A percentile compares a stretch with the other conserved stretches of the same genome.
These are phyloP conservation scores for Luffa acutangula DNA, from an alignment of 306 rosid species.

Conservation along the genomic window DNA sequence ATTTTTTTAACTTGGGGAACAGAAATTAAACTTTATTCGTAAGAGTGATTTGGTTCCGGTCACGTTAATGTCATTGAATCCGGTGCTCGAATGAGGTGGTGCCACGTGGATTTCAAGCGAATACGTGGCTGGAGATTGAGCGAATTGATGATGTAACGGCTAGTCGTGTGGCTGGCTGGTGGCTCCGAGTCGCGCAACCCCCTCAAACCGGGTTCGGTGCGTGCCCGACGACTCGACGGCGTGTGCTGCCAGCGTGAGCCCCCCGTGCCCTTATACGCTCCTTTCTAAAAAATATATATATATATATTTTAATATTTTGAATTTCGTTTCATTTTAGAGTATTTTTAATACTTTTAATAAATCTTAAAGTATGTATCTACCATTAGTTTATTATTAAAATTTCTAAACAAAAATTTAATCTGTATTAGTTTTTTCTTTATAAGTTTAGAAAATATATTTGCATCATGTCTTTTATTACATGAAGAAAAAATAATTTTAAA, in stretches of 20 bases:
- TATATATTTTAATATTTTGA: too few species aligned
- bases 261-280: neutral
- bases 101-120: neutral
- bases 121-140: neutral
- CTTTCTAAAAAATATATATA: too few species aligned
- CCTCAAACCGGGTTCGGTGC: neutral
- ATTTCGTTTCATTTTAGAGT: too few species aligned
- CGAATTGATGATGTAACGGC: neutral
- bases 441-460: too few species aligned
- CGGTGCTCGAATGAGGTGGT: neutral
- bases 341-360: too few species aligned
- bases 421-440: too few species aligned
- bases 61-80: neutral
- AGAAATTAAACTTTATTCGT: neutral
- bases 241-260: neutral
- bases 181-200: neutral
- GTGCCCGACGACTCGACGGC: neutral
- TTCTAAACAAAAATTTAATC: too few species aligned
- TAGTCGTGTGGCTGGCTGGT: neutral
- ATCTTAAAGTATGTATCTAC: too few species aligned
- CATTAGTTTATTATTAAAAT: too few species aligned
- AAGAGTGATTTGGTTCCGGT: neutral
- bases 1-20: too few species aligned
- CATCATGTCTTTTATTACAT: too few species aligned
- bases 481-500: too few species aligned